phyloP scores from a whole-genome alignment of 164 flowering plant genomes.

The Euptelea pleiosperma region DNA sequence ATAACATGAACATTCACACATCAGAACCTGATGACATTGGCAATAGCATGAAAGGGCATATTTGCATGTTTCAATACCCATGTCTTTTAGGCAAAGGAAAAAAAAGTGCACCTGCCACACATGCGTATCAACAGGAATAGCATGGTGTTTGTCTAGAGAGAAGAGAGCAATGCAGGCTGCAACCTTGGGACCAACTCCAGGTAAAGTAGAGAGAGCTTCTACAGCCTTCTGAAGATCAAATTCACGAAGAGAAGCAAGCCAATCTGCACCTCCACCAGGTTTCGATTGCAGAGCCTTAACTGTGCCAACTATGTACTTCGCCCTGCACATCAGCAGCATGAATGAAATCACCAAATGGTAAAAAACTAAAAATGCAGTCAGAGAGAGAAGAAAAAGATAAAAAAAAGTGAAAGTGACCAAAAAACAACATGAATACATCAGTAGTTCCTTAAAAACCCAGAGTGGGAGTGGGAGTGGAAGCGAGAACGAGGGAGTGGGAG shows the following conservation, averaged over 20 bases:
- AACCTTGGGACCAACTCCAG: conserved; percentile 95
- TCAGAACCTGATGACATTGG: conserved; percentile 16
- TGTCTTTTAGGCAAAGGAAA: not conserved
- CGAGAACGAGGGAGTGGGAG: too few relatives aligned
- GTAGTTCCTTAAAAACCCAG: too few relatives aligned
- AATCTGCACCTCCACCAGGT: conserved; percentile 72
- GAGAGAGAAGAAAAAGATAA: not conserved
- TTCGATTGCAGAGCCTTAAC: conserved; percentile 63
- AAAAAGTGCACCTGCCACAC: conserved; percentile 73
- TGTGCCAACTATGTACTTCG: conserved; percentile 70
- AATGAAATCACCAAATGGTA: not conserved
- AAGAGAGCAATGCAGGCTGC: conserved; percentile 95
- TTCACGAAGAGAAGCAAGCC: conserved; percentile 83
- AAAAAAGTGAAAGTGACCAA: not conserved
- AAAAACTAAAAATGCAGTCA: conserved; percentile 4
- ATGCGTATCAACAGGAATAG: conserved; percentile 95
- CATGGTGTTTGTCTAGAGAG: conserved; percentile 94
- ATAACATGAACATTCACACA: conserved; percentile 14
- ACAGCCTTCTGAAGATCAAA: conserved; percentile 60
- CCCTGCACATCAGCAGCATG: conserved; percentile 43
- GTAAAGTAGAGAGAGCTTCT: conserved; percentile 67
- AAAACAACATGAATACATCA: not conserved
- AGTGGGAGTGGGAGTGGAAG: too few relatives aligned
- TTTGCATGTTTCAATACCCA: not conserved
- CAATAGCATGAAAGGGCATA: not conserved